Evolutionary conservation across 202 grass and related monocot species (phyloP).

Genomic region (Schoenoplectus triqueter): DNA sequence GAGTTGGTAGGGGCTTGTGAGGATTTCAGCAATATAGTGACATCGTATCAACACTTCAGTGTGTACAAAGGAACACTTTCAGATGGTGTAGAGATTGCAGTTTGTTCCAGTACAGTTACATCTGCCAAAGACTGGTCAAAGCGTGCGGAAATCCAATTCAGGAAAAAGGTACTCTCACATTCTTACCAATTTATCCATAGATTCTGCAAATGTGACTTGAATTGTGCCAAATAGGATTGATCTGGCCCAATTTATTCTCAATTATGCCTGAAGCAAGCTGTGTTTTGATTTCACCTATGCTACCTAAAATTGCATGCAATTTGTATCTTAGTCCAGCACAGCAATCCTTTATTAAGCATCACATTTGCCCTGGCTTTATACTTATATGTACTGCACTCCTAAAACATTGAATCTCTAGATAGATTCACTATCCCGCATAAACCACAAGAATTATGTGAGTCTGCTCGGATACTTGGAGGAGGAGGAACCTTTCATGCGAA

Average conservation of each 20-base stretch:
- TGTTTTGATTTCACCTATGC: background rate
- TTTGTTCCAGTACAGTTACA: conserved; percentile 67
- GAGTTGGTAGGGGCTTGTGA: conserved; percentile 92
- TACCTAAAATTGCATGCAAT: background rate
- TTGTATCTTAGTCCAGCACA: background rate
- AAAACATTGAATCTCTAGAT: conserved; percentile 57
- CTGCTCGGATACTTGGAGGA: conserved; percentile 94
- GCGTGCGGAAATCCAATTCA: conserved; percentile 73
- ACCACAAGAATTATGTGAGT: conserved; percentile 98
- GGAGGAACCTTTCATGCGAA: conserved; percentile 95
- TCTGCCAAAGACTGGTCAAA: conserved; percentile 90
- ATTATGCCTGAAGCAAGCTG: background rate
- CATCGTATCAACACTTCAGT: conserved; percentile 72
- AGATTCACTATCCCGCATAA: conserved; percentile 81
- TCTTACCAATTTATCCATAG: background rate
- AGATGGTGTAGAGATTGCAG: conserved; percentile 93
- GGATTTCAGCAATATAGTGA: conserved; percentile 94
- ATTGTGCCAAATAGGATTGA: conserved; percentile 9
- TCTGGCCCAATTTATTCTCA: background rate
- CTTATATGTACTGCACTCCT: background rate
- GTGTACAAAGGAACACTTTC: conserved; percentile 98
- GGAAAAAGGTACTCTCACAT: conserved; percentile 55
- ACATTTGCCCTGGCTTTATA: background rate
- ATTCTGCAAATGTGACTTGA: background rate
- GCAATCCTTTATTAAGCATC: no score